Evolutionary conservation across 306 rosid species (phyloP).

Genomic region (Rosa multiflora): DNA sequence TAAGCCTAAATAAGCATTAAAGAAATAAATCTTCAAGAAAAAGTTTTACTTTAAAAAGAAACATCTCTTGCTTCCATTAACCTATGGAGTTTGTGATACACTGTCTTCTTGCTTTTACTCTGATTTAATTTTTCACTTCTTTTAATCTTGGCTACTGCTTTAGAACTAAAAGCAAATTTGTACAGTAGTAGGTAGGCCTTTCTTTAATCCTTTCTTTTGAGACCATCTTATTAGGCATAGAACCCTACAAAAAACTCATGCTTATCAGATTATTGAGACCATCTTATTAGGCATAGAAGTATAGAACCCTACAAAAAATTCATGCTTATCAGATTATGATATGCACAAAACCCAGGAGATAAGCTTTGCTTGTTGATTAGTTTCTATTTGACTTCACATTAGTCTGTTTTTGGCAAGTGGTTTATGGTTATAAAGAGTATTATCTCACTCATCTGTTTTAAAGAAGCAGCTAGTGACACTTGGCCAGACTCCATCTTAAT

Average conservation of each 20-base stretch:
- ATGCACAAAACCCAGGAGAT: neutral
- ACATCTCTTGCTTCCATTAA: slow-evolving; percentile 14
- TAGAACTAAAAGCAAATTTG: neutral
- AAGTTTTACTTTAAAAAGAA: neutral
- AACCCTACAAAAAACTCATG: neutral
- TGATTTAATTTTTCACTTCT: neutral
- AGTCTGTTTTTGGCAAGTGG: slow-evolving; percentile 4
- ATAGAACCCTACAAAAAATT: neutral
- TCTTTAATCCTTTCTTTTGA: neutral
- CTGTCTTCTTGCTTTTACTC: slow-evolving; percentile 14
- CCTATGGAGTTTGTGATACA: slow-evolving; percentile 11
- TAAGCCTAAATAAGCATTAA: neutral
- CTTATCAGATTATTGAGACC: neutral
- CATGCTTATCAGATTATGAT: neutral
- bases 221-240: neutral
- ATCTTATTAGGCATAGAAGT: neutral
- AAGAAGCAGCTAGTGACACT: neutral
- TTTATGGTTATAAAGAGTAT: neutral
- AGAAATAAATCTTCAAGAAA: neutral
- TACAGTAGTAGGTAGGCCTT: neutral
- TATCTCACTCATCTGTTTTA: neutral
- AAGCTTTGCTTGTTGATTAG: neutral
- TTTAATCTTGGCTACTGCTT: neutral
- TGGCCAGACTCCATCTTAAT: slow-evolving; percentile 6
- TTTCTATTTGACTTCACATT: slow-evolving; percentile 16